A percentile compares a stretch with the other conserved stretches of the same genome.
phyloP scores from a whole-genome alignment of 2,329 filamentous ascomycete genomes.

The Pseudohalonectria lignicola region DNA sequence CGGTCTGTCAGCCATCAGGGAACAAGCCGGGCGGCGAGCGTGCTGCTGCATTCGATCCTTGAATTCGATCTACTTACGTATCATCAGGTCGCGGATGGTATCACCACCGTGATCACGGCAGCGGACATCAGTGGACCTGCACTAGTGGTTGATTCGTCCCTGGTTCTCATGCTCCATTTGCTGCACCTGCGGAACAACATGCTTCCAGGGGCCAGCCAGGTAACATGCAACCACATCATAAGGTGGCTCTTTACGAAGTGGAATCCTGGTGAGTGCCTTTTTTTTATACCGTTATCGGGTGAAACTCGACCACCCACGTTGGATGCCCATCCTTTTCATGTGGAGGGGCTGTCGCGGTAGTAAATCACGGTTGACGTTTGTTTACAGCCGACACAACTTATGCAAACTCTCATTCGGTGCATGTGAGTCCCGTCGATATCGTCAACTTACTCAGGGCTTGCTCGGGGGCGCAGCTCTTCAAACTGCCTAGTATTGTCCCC shows the following conservation, averaged over 20 bases:
- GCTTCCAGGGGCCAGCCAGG: conserved; percentile 56
- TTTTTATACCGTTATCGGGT: too few species aligned
- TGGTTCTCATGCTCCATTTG: conserved; percentile 60
- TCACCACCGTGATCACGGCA: conserved; percentile 62
- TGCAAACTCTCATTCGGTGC: conserved; percentile 51
- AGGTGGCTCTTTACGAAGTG: conserved; percentile 76
- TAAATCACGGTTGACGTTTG: too few species aligned
- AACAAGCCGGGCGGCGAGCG: conserved; percentile 67
- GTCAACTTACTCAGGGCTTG: conserved; percentile 59
- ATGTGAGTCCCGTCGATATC: conserved; percentile 55
- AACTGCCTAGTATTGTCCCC: conserved; percentile 17
- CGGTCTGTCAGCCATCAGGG: conserved; percentile 59
- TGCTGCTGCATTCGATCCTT: conserved; percentile 60
- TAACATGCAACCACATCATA: conserved; percentile 60
- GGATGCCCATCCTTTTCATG: too few species aligned
- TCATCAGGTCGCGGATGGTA: conserved; percentile 53
- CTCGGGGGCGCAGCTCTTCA: conserved; percentile 38
- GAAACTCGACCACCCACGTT: too few species aligned
- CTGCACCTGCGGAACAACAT: conserved; percentile 55
- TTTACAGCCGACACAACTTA: conserved; percentile 54
- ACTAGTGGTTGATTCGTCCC: conserved; percentile 66
- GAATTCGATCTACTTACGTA: conserved; percentile 55
- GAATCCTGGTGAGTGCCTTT: conserved; percentile 55
- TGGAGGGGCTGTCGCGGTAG: too few species aligned
- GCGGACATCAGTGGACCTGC: conserved; percentile 76